phyloP scores from a whole-genome alignment of 208 protist species.

The Trypanosoma mega region DNA sequence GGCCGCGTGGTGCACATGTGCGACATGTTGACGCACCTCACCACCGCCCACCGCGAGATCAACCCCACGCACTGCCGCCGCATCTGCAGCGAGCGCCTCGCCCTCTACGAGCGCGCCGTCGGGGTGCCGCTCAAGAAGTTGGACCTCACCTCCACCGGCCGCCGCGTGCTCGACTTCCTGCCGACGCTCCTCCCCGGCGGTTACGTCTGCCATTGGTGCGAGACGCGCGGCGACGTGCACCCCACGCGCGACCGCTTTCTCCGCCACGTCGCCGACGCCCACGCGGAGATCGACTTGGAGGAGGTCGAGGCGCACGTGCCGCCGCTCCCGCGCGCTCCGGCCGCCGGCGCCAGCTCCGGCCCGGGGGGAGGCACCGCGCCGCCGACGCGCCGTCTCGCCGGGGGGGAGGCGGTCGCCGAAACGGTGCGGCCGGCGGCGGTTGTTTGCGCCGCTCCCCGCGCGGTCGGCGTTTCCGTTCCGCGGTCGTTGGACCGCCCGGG shows the following conservation, averaged over 20 bases:
- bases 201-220: conserved; percentile 89
- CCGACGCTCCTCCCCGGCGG: conserved; percentile 64
- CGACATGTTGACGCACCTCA: conserved; percentile 77
- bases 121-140: conserved; percentile 49
- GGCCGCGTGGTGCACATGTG: conserved; percentile 42
- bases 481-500: conserved; percentile 20
- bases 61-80: conserved; percentile 42
- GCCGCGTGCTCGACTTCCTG: conserved; percentile 28
- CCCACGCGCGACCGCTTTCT: conserved; percentile 80
- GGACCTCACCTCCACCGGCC: conserved; percentile 23
- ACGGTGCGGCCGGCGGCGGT: background rate
- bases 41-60: conserved; percentile 45
- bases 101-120: conserved; percentile 56
- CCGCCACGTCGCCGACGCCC: conserved; percentile 66
- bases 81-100: conserved; percentile 60
- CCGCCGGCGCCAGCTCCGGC: background rate
- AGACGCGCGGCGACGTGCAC: conserved; percentile 31
- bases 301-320: conserved; percentile 60
- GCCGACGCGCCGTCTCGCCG: conserved; percentile 32
- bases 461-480: conserved; percentile 29
- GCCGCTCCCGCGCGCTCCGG: conserved; percentile 13
- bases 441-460: conserved; percentile 3
- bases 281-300: conserved; percentile 72
- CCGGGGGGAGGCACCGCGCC: background rate
- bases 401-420: conserved; percentile 35